Conservation (phyloP, 2,329 filamentous ascomycete species). For the Xylariaceae sp. region DNA sequence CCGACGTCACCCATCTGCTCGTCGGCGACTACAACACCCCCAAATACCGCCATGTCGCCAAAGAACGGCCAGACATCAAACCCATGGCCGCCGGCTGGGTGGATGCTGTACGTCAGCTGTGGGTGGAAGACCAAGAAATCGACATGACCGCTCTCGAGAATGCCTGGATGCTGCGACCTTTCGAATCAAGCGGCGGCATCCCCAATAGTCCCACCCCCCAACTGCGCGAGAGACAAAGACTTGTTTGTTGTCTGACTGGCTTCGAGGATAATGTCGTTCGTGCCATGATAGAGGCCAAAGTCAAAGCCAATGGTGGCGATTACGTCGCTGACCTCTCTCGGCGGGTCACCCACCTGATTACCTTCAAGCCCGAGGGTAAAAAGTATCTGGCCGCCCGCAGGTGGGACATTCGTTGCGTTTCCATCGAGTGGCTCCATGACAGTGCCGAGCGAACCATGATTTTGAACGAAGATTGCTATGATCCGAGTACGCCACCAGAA, state of each 20-base stretch:
- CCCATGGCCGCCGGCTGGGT: slow-evolving; percentile 83
- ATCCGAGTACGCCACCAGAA: slow-evolving; percentile 65
- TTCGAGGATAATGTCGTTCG: slow-evolving; percentile 61
- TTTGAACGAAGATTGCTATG: slow-evolving; percentile 79
- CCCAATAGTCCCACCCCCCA: slow-evolving; percentile 26
- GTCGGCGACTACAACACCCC: slow-evolving; percentile 84
- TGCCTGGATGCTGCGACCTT: slow-evolving; percentile 59
- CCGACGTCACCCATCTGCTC: slow-evolving; percentile 90
- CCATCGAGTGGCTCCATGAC: slow-evolving; percentile 79
- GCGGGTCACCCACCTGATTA: slow-evolving; percentile 82
- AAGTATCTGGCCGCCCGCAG: slow-evolving; percentile 85
- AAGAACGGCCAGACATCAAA: slow-evolving; percentile 79
- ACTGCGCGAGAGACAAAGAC: slow-evolving; percentile 33
- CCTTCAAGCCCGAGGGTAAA: slow-evolving; percentile 71
- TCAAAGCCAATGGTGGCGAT: slow-evolving; percentile 68
- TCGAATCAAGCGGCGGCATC: slow-evolving; percentile 51
- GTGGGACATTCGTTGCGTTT: slow-evolving; percentile 79
- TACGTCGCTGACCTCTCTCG: slow-evolving; percentile 88
- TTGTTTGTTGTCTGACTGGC: slow-evolving; percentile 54
- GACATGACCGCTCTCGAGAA: slow-evolving; percentile 67
- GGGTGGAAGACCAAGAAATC: slow-evolving; percentile 75
- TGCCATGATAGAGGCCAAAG: slow-evolving; percentile 63
- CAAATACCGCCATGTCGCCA: slow-evolving; percentile 94
- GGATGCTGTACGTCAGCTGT: slow-evolving; percentile 70
- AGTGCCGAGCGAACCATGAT: slow-evolving; percentile 84